These are phyloP conservation scores for Serendipita sp. DNA, from an alignment of 768 basidiomycete genomes.

Conservation along the genomic window DNA sequence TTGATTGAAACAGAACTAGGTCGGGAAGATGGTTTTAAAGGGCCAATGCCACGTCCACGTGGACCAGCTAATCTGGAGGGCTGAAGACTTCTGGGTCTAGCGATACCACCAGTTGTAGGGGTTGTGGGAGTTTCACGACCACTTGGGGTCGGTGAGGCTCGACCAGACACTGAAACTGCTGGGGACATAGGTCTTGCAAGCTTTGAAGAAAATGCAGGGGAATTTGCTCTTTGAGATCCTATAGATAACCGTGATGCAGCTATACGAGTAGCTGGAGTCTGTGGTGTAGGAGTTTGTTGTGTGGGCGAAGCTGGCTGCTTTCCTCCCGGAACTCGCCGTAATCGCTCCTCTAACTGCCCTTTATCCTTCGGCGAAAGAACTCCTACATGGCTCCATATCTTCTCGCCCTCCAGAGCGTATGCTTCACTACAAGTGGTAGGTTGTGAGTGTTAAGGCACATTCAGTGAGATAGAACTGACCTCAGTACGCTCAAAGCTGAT, in stretches of 20 bases:
- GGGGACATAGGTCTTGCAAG: slow-evolving; percentile 14
- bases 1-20: slow-evolving; percentile 15
- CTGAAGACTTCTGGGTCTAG: slow-evolving; percentile 48
- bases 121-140: background rate
- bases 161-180: slow-evolving; percentile 21
- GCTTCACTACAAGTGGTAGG: slow-evolving; percentile 40
- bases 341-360: slow-evolving; percentile 78
- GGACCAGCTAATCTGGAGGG: slow-evolving; percentile 63
- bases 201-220: slow-evolving; percentile 27
- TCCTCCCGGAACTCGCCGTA: slow-evolving; percentile 58
- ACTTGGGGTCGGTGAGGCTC: slow-evolving; percentile 23
- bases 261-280: slow-evolving; percentile 18
- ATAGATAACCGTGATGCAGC: slow-evolving; percentile 24
- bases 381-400: slow-evolving; percentile 67
- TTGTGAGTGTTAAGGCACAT: slow-evolving; percentile 1
- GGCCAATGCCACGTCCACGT: slow-evolving; percentile 24
- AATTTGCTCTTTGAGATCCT: slow-evolving; percentile 9
- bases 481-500: slow-evolving; percentile 65
- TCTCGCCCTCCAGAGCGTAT: slow-evolving; percentile 70
- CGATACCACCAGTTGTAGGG: slow-evolving; percentile 18
- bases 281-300: slow-evolving; percentile 14
- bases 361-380: slow-evolving; percentile 69
- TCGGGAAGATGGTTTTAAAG: slow-evolving; percentile 7
- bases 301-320: slow-evolving; percentile 25
- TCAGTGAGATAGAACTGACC: slow-evolving; percentile 31